Percentiles rank a stretch among this genome's conserved stretches.
phyloP scores from a whole-genome alignment of 805 yeast genomes.

The Saccharomycopsis fodiens region DNA sequence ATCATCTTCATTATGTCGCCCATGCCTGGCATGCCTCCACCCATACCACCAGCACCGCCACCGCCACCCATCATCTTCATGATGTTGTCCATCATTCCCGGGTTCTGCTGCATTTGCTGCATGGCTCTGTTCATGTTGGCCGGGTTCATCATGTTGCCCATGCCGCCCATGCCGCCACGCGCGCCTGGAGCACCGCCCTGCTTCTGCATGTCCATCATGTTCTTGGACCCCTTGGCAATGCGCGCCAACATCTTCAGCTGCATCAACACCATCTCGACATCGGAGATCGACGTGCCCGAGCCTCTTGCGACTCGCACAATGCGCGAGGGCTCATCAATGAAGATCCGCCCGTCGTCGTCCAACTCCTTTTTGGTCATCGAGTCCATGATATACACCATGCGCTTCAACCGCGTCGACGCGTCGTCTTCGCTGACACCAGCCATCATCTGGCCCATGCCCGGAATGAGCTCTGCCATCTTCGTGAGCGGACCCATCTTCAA shows the following conservation, averaged over 20 bases:
- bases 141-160: conserved; percentile 36
- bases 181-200: conserved; percentile 47
- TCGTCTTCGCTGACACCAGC: conserved; percentile 89
- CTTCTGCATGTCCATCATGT: conserved; percentile 39
- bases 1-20: conserved; percentile 55
- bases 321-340: conserved; percentile 75
- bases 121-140: conserved; percentile 43
- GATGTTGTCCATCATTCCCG: conserved; percentile 67
- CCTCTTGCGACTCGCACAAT: conserved; percentile 89
- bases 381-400: conserved; percentile 88
- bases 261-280: conserved; percentile 83
- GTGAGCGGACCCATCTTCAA: conserved; percentile 96
- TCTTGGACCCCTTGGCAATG: conserved; percentile 43
- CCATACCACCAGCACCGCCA: conserved; percentile 35
- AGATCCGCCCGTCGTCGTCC: conserved; percentile 80
- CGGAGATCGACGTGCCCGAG: conserved; percentile 85
- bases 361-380: conserved; percentile 92
- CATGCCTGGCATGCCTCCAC: conserved; percentile 62
- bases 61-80: conserved; percentile 67
- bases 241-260: conserved; percentile 92
- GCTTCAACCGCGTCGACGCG: conserved; percentile 71
- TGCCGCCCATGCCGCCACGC: conserved; percentile 44
- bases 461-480: conserved; percentile 91
- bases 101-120: conserved; percentile 61
- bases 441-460: conserved; percentile 83